Evolutionary conservation across 768 basidiomycete species (phyloP).

Genomic region (Hericium coralloides): DNA sequence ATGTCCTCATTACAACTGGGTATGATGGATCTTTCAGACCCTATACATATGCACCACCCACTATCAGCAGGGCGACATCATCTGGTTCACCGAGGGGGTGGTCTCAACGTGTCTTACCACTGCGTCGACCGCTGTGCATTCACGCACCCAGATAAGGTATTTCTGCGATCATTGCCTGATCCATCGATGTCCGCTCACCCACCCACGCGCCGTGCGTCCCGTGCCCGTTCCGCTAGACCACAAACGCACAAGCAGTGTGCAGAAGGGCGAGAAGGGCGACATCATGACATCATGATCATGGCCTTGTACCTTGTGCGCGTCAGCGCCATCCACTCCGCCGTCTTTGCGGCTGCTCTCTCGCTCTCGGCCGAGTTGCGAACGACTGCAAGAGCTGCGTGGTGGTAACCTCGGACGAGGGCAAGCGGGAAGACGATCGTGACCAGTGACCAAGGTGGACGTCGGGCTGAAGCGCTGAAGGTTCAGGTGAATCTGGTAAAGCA

Average conservation of each 20-base stretch:
- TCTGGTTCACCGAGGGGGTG: slow-evolving; percentile 97
- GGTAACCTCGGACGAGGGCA: slow-evolving; percentile 93
- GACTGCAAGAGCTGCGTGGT: slow-evolving; percentile 89
- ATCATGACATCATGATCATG: slow-evolving; percentile 90
- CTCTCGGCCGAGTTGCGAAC: slow-evolving; percentile 85
- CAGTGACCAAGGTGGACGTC: slow-evolving; percentile 86
- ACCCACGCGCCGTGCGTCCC: background rate
- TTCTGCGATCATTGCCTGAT: too few species aligned
- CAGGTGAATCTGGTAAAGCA: slow-evolving; percentile 76
- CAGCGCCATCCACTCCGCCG: slow-evolving; percentile 93
- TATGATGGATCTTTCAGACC: too few species aligned
- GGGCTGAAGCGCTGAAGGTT: slow-evolving; percentile 75
- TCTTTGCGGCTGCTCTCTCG: slow-evolving; percentile 97
- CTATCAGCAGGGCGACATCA: slow-evolving; percentile 79
- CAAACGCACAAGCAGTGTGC: slow-evolving; percentile 89
- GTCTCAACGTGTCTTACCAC: slow-evolving; percentile 90
- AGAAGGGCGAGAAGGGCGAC: slow-evolving; percentile 93
- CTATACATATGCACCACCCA: too few species aligned
- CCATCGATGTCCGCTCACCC: background rate
- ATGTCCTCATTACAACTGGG: too few species aligned
- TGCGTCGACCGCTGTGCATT: slow-evolving; percentile 97
- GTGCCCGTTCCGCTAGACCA: slow-evolving; percentile 42
- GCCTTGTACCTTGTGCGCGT: slow-evolving; percentile 96
- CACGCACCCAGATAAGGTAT: slow-evolving; percentile 73
- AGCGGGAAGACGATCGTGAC: slow-evolving; percentile 93